Base-by-base conservation (phyloP, 768 basidiomycete species). In the Agaricus sinodeliciosus region DNA sequence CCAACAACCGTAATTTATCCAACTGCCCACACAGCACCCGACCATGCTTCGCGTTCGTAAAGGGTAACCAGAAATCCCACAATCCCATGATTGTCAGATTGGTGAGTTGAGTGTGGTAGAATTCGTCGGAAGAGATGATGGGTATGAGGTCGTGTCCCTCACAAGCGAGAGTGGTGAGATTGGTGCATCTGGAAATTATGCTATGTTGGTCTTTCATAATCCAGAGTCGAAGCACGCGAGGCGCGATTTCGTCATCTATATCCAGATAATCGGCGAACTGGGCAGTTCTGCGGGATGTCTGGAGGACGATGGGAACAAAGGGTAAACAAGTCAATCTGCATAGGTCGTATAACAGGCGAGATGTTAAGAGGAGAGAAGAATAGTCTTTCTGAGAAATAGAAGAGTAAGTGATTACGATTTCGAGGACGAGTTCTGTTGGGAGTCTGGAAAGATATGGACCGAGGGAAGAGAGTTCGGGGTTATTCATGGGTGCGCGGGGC, bases 181-280 rank as follows among this genome's bases (percentile, higher is more conserved):
- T 44, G 15, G 19, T 37, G 34, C 50, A 51, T 12, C 25, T 34
- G 1, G 34, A 4, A 13, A 51, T 44, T 28, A 51, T 44, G 22
- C 13, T 34, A 13, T 37, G 15, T 9, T 25, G 22, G 34, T 51
- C 43, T 9, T 27, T 44, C 15, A 35, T 16, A 16, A 51, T 44
- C 50, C 50, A 51, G 19, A 51, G 22, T 19, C 50, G 50, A n/a
- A 35, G 50, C 15, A 51, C 22, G 35, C 50, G 43, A 37, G 35
- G 50, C 3, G 50, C 50, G 15, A 44, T 1, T 3, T 16, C 9
- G 25, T 22, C n/a, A n/a, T 25, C 34, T n/a, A 42, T 12, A 26
- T 9, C 18, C 43, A 51, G 50, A 19, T 36, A 51, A 9, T 44
- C 43, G 9, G 43, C 43, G 35, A 51, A 51, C 3, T 25, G 50